Evolutionary conservation across 1,284 basidiomycete genomes (phyloP).

Genomic region (Gymnopus androsaceus): DNA sequence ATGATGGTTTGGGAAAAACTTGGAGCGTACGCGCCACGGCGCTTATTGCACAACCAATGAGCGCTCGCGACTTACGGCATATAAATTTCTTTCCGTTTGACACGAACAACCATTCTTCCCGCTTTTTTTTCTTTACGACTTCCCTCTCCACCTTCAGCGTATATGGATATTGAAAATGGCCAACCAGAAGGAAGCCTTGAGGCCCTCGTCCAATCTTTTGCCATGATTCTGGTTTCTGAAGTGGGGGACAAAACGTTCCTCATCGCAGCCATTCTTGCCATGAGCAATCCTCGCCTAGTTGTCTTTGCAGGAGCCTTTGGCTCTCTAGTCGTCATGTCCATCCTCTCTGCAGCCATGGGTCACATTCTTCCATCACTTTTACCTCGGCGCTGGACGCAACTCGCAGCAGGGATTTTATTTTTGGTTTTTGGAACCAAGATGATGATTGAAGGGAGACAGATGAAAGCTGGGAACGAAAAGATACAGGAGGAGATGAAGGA

Average conservation of each 20-base stretch:
- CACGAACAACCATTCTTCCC: no score
- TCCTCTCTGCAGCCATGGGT: conserved; percentile 87
- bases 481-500: conserved; percentile 93
- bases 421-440: conserved; percentile 87
- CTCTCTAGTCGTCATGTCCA: conserved; percentile 90
- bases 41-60: no score
- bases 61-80: no score
- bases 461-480: conserved; percentile 77
- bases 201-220: conserved; percentile 75
- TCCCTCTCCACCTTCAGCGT: no score
- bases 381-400: conserved; percentile 79
- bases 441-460: conserved; percentile 77
- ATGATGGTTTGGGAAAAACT: no score
- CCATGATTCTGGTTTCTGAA: conserved; percentile 89
- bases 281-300: conserved; percentile 84
- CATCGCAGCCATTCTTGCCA: conserved; percentile 95
- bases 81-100: no score
- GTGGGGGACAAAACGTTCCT: conserved; percentile 99
- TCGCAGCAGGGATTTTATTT: conserved; percentile 80
- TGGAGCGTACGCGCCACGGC: no score
- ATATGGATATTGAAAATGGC: not conserved
- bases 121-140: no score
- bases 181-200: conserved; percentile 41
- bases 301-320: conserved; percentile 92
- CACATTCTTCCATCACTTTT: conserved; percentile 83